These are phyloP conservation scores for Plasmodium knowlesi DNA, from an alignment of 169 alveolate species.

Conservation along the genomic window DNA sequence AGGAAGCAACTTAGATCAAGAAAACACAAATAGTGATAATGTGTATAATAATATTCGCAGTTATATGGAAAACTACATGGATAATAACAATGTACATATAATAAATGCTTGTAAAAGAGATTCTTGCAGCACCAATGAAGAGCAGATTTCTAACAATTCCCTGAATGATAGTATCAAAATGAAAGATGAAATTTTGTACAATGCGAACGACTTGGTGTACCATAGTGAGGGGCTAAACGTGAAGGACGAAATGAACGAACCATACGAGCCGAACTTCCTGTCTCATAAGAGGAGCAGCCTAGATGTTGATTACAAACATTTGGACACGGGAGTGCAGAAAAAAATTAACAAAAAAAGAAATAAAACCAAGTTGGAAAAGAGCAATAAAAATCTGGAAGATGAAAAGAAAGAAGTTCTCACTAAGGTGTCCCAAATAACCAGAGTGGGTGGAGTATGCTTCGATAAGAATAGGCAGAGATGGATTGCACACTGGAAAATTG, in stretches of 20 bases:
- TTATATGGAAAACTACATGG: slow-evolving; percentile 11
- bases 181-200: slow-evolving; percentile 17
- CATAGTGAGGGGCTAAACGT: neutral
- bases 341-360: slow-evolving; percentile 50
- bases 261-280: slow-evolving; percentile 23
- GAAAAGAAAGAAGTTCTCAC: slow-evolving; percentile 70
- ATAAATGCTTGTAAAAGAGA: slow-evolving; percentile 29
- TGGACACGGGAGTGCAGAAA: slow-evolving; percentile 42
- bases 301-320: slow-evolving; percentile 17
- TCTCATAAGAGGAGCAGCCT: slow-evolving; percentile 6
- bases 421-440: slow-evolving; percentile 70
- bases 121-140: slow-evolving; percentile 45
- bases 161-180: slow-evolving; percentile 9
- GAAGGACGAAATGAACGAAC: slow-evolving; percentile 45
- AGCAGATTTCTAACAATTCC: slow-evolving; percentile 1
- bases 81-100: slow-evolving; percentile 28
- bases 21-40: slow-evolving; percentile 27
- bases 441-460: slow-evolving; percentile 74
- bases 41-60: slow-evolving; percentile 35
- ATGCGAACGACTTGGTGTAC: neutral
- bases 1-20: slow-evolving; percentile 21
- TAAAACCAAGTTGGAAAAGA: slow-evolving; percentile 46
- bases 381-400: slow-evolving; percentile 48
- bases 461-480: slow-evolving; percentile 74
- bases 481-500: slow-evolving; percentile 75